A percentile compares a stretch with the other conserved stretches of the same genome.
phyloP scores from a whole-genome alignment of 1,139 yeast genomes.

The Geotrichum europaeum region DNA sequence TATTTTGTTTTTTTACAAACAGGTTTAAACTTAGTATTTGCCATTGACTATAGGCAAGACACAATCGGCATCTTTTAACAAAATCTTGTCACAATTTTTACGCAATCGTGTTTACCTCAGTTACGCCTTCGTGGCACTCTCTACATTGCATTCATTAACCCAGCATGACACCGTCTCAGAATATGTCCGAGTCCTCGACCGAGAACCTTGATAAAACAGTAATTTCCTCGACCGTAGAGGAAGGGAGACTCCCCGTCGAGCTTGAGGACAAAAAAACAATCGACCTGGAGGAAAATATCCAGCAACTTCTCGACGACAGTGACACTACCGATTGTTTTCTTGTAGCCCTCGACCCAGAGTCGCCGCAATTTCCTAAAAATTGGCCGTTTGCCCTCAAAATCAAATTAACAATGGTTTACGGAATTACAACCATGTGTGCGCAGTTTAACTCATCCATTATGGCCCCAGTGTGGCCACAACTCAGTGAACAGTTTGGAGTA shows the following conservation, averaged over 20 bases:
- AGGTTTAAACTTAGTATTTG: not conserved
- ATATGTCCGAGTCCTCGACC: not conserved
- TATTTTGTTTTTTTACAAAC: not conserved
- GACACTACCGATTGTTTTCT: conserved; percentile 1
- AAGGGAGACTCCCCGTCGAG: not conserved
- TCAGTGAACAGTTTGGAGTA: conserved; percentile 46
- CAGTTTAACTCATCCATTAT: conserved; percentile 41
- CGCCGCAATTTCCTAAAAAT: conserved; percentile 20
- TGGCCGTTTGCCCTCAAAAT: conserved; percentile 37
- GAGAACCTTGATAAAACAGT: not conserved
- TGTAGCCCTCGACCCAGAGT: conserved; percentile 11
- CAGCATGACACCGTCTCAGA: not conserved
- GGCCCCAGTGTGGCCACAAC: conserved; percentile 41
- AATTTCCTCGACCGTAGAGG: not conserved
- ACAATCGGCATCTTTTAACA: not conserved
- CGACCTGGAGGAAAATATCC: conserved; percentile 5
- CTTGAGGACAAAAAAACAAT: not conserved
- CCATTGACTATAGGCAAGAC: not conserved
- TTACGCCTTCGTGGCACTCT: not conserved
- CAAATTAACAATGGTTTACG: conserved; percentile 40
- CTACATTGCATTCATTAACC: not conserved
- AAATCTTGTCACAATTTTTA: not conserved
- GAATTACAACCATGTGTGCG: conserved; percentile 41
- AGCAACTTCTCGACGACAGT: conserved; percentile 9
- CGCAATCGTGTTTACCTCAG: not conserved